A percentile compares a stretch with the other conserved stretches of the same genome.
phyloP scores from a whole-genome alignment of 1,139 yeast species.

The Geotrichum carabidarum region DNA sequence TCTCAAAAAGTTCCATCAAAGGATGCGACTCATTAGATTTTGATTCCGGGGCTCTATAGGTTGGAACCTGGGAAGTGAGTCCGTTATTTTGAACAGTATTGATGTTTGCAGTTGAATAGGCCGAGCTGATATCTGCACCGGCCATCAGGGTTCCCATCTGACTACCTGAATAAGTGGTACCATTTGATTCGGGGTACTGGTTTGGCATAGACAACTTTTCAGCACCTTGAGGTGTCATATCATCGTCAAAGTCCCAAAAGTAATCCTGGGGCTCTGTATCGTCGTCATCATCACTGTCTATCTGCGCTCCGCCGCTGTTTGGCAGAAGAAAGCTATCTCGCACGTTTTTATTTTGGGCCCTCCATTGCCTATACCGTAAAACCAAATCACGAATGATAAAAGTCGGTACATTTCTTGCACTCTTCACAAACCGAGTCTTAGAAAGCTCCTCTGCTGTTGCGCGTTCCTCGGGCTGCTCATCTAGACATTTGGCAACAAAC shows the following conservation, averaged over 20 bases:
- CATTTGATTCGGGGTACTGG: not conserved
- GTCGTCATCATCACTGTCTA: constrained; percentile 26
- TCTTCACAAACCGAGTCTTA: constrained; percentile 65
- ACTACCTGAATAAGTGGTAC: not conserved
- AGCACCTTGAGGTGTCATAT: not conserved
- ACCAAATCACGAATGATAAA: constrained; percentile 65
- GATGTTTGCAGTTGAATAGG: not conserved
- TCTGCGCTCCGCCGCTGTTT: constrained; percentile 27
- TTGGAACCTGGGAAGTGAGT: not conserved
- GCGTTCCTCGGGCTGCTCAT: constrained; percentile 87
- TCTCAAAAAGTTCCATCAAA: constrained; percentile 16
- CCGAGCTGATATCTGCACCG: not conserved
- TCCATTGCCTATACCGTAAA: constrained; percentile 74
- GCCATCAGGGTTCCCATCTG: constrained; percentile 7
- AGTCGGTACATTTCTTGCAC: constrained; percentile 57
- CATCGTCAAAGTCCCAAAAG: constrained; percentile 82
- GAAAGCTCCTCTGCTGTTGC: constrained; percentile 80
- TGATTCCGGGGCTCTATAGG: not conserved
- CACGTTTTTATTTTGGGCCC: constrained; percentile 31
- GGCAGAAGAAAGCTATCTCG: constrained; percentile 28
- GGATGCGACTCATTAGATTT: constrained; percentile 15
- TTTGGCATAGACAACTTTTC: not conserved
- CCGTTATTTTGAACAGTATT: not conserved
- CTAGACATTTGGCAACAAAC: constrained; percentile 83
- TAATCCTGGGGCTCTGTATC: constrained; percentile 50